Conservation (phyloP, 495 filamentous ascomycete genomes). For the Neurospora sp. region DNA sequence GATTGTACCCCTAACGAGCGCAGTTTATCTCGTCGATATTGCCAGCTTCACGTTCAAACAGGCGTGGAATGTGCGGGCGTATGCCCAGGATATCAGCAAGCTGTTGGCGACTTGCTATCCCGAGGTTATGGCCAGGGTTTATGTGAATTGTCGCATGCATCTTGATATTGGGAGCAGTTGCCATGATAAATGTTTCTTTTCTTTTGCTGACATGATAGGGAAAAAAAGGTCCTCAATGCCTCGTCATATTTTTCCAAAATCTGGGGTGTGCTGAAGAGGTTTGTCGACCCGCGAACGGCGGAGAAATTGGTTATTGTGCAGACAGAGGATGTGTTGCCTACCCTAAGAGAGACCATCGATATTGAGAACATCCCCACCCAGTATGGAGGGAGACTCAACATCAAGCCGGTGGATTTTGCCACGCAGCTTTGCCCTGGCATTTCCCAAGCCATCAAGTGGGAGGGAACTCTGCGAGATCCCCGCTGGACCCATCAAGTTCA, state of each 20-base stretch:
- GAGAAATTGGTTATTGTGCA: not conserved
- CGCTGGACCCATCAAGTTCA: not conserved
- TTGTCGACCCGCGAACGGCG: not conserved
- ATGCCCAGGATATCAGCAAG: not conserved
- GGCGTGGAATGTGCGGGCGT: not conserved
- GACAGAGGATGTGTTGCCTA: not conserved
- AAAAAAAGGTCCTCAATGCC: not conserved
- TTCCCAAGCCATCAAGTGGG: not conserved
- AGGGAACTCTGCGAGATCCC: not conserved
- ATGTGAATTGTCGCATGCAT: not conserved
- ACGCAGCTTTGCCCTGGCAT: not conserved
- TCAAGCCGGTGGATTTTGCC: not conserved
- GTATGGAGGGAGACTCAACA: not conserved
- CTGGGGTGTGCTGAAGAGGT: not conserved
- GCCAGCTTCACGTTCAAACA: not conserved
- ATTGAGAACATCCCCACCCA: not conserved
- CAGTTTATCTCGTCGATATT: not conserved
- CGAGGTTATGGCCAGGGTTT: not conserved
- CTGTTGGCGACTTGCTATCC: not conserved
- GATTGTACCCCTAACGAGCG: not conserved
- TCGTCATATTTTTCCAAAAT: not conserved
- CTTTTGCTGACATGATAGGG: not conserved
- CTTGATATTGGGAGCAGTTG: too few relatives aligned
- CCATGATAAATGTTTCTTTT: not conserved
- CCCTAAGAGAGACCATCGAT: not conserved